Evolutionary conservation across 495 filamentous ascomycete genomes (phyloP).

Genomic region (Hypoxylon trugodes): DNA sequence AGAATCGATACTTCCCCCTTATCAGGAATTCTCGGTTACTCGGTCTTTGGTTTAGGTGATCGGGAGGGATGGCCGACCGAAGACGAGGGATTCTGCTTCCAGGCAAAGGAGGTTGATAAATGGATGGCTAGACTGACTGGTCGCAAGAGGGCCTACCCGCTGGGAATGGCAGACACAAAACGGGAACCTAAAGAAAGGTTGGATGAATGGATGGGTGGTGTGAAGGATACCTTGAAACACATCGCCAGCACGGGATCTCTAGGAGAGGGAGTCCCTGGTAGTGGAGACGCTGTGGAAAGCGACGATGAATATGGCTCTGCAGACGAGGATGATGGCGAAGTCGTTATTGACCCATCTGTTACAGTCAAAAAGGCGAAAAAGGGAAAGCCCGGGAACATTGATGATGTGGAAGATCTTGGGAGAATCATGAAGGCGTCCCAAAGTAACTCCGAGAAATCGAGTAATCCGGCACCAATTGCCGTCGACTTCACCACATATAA

Average conservation of each 20-base stretch:
- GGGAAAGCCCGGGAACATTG: slow-evolving; percentile 53
- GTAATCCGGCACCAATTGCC: slow-evolving; percentile 64
- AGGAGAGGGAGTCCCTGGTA: slow-evolving; percentile 82
- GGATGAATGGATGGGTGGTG: slow-evolving; percentile 77
- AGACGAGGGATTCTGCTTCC: slow-evolving; percentile 88
- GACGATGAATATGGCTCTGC: slow-evolving; percentile 72
- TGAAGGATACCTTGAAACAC: slow-evolving; percentile 75
- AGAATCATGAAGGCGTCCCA: slow-evolving; percentile 61
- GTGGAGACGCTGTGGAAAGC: slow-evolving; percentile 83
- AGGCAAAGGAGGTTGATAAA: slow-evolving; percentile 86
- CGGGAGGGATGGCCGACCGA: slow-evolving; percentile 89
- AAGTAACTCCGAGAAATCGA: slow-evolving; percentile 48
- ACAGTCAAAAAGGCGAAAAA: slow-evolving; percentile 48
- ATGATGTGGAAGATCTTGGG: slow-evolving; percentile 90
- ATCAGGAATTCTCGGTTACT: slow-evolving; percentile 79
- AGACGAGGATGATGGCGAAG: slow-evolving; percentile 67
- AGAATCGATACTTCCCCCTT: slow-evolving; percentile 90
- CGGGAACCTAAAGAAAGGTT: slow-evolving; percentile 69
- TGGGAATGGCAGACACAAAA: slow-evolving; percentile 89
- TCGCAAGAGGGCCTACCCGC: slow-evolving; percentile 77
- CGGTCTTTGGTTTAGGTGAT: slow-evolving; percentile 94
- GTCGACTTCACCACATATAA: slow-evolving; percentile 84
- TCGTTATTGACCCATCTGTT: slow-evolving; percentile 55
- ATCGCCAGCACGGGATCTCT: slow-evolving; percentile 66
- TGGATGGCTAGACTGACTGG: slow-evolving; percentile 95